Conservation (phyloP, 192 early-diverging fungal species). For the Mortierella hygrophila region DNA sequence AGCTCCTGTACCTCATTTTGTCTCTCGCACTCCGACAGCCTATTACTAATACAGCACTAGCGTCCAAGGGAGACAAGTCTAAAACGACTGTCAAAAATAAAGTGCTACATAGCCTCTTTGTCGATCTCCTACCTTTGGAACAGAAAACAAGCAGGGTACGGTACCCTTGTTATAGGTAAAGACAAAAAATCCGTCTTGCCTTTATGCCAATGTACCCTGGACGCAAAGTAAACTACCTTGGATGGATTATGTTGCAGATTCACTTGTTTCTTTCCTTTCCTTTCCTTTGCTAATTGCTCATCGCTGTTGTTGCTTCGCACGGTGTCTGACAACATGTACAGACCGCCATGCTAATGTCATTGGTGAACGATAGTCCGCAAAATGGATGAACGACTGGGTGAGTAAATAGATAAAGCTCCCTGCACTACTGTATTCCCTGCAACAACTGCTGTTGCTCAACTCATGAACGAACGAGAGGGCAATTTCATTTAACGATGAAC, state of each 20-base stretch:
- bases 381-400: not conserved
- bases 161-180: not conserved
- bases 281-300: not conserved
- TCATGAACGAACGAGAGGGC: not conserved
- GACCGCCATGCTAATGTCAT: not conserved
- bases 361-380: not conserved
- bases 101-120: not conserved
- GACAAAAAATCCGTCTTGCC: not conserved
- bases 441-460: not conserved
- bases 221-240: not conserved
- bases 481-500: not conserved
- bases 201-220: not conserved
- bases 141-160: not conserved
- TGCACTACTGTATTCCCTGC: too few species aligned
- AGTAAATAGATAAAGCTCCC: not conserved
- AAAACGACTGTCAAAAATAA: not conserved
- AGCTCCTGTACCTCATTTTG: not conserved
- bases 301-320: not conserved
- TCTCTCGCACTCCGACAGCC: not conserved
- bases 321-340: not conserved
- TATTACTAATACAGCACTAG: slow-evolving; percentile 3
- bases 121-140: not conserved
- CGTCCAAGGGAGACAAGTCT: not conserved
- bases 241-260: not conserved
- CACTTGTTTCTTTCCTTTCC: not conserved